phyloP scores from a whole-genome alignment of 257 asterid genomes.

The Salvia rosmarinus region DNA sequence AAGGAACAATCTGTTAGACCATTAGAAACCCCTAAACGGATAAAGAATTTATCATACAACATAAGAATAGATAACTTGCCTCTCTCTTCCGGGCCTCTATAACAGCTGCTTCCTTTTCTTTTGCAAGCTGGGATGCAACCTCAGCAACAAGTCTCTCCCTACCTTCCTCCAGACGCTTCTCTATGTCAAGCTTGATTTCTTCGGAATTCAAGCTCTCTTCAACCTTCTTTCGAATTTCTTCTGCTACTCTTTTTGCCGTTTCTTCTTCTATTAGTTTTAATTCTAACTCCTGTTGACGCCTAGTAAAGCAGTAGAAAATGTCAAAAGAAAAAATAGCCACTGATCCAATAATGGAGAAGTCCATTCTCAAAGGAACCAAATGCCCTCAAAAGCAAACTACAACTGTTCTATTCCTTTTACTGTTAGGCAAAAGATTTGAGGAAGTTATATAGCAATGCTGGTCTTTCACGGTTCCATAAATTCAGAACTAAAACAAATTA shows the following conservation, averaged over 20 bases:
- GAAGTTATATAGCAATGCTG: constrained; percentile 34
- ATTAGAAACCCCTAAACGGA: not conserved
- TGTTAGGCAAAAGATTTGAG: constrained; percentile 26
- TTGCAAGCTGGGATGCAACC: constrained; percentile 84
- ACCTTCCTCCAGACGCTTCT: constrained; percentile 77
- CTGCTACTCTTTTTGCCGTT: constrained; percentile 82
- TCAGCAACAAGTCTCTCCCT: constrained; percentile 72
- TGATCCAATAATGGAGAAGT: constrained; percentile 20
- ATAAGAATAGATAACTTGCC: constrained; percentile 54
- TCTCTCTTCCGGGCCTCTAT: constrained; percentile 66
- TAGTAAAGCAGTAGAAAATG: constrained; percentile 42
- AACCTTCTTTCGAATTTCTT: constrained; percentile 73
- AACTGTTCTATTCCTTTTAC: constrained; percentile 16
- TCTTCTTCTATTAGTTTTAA: constrained; percentile 88
- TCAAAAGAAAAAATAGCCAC: constrained; percentile 33
- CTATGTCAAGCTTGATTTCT: constrained; percentile 66
- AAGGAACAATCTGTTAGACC: not conserved
- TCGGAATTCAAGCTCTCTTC: constrained; percentile 72
- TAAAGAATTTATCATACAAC: constrained; percentile 9
- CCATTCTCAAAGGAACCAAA: constrained; percentile 24
- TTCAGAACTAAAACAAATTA: constrained; percentile 60
- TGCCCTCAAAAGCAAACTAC: constrained; percentile 31
- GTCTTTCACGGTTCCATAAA: constrained; percentile 38
- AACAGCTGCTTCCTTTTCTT: constrained; percentile 75
- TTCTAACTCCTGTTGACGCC: constrained; percentile 97